phyloP scores from a whole-genome alignment of 768 basidiomycete genomes.

The Suillus paluster region DNA sequence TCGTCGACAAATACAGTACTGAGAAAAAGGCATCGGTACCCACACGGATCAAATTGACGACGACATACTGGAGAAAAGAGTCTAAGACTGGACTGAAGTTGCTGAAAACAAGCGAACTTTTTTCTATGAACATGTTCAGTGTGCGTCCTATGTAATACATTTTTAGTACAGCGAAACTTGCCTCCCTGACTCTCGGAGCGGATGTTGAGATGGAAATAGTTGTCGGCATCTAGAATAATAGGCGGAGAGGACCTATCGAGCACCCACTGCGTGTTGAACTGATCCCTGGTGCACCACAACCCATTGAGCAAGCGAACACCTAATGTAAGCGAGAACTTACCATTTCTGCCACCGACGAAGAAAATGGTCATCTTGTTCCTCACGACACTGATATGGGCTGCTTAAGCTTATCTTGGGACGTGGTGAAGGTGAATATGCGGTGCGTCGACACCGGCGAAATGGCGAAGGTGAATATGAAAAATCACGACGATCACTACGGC shows the following conservation, averaged over 20 bases:
- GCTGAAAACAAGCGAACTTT: not conserved
- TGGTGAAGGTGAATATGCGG: not conserved
- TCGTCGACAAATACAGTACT: not conserved
- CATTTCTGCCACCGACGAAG: conserved; percentile 4
- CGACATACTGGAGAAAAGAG: not conserved
- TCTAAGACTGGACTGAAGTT: not conserved
- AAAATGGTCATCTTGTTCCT: not conserved
- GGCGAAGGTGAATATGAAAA: not conserved
- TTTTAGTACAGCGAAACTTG: too few species aligned
- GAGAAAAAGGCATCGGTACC: not conserved
- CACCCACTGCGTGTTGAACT: not conserved
- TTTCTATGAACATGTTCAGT: not conserved
- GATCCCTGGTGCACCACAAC: not conserved
- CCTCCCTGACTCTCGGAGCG: not conserved
- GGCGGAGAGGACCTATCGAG: not conserved
- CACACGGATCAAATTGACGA: too few species aligned
- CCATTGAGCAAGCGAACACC: not conserved
- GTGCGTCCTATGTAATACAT: not conserved
- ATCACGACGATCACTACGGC: too few species aligned
- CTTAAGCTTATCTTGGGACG: too few species aligned
- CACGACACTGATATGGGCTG: too few species aligned
- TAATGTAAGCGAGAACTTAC: not conserved
- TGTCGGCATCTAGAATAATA: not conserved
- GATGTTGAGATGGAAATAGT: conserved; percentile 6
- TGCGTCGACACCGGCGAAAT: too few species aligned